phyloP scores from a whole-genome alignment of 179 eudicot genomes.

The Beta lomatogona region DNA sequence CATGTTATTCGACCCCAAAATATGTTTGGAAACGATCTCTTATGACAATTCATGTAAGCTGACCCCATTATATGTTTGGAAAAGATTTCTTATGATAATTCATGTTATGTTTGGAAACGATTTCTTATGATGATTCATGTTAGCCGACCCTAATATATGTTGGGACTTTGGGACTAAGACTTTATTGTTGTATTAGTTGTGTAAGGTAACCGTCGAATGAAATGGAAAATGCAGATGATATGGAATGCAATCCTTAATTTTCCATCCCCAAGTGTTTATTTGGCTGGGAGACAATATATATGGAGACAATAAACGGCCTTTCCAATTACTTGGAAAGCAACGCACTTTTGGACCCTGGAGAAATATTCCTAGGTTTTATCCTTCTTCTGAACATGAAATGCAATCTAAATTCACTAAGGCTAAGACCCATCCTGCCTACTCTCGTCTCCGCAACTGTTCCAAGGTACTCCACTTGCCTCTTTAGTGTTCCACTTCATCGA shows the following conservation, averaged over 20 bases:
- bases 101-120: no score
- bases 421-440: slow-evolving; percentile 51
- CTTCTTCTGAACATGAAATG: slow-evolving; percentile 62
- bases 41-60: no score
- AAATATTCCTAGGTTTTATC: slow-evolving; percentile 62
- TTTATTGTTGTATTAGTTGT: no score
- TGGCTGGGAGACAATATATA: slow-evolving; percentile 83
- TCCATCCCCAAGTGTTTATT: slow-evolving; percentile 61
- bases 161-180: no score
- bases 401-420: slow-evolving; percentile 43
- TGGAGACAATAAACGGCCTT: slow-evolving; percentile 61
- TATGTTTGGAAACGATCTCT: no score
- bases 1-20: no score
- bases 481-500: neutral
- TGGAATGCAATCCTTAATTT: slow-evolving; percentile 57
- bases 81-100: no score
- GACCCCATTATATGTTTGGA: no score
- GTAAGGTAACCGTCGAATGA: no score
- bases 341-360: slow-evolving; percentile 79
- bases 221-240: slow-evolving; percentile 41
- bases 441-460: slow-evolving; percentile 41
- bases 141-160: no score
- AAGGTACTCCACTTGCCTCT: slow-evolving; percentile 31
- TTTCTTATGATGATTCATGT: no score
- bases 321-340: slow-evolving; percentile 56